These are phyloP conservation scores for Parasarocladium wereldwijsianum DNA, from an alignment of 2,329 filamentous ascomycete genomes.

Conservation along the genomic window DNA sequence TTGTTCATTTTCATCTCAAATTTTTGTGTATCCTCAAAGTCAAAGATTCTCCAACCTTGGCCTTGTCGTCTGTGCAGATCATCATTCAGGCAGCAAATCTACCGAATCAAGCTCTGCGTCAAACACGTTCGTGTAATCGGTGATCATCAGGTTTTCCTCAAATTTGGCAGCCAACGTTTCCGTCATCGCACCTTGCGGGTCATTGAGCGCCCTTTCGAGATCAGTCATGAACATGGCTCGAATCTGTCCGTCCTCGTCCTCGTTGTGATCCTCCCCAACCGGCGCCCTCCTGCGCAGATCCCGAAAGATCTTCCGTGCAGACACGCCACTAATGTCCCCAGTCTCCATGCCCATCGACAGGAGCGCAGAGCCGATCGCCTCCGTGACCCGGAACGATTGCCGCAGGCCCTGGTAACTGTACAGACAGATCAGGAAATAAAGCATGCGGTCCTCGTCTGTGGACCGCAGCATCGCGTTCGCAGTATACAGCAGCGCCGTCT, in stretches of 20 bases:
- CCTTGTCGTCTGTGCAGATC: too few relatives aligned
- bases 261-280: background rate
- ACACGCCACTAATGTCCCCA: constrained; percentile 14
- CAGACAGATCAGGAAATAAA: constrained; percentile 22
- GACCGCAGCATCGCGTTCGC: constrained; percentile 20
- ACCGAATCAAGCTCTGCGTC: too few relatives aligned
- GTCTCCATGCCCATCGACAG: constrained; percentile 20
- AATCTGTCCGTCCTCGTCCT: constrained; percentile 8
- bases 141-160: constrained; percentile 14
- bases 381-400: constrained; percentile 19
- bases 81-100: too few relatives aligned
- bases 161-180: constrained; percentile 17
- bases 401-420: constrained; percentile 22
- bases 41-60: too few relatives aligned
- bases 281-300: constrained; percentile 11
- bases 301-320: constrained; percentile 14
- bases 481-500: constrained; percentile 23
- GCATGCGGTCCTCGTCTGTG: constrained; percentile 12
- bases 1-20: too few relatives aligned
- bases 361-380: constrained; percentile 17
- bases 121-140: constrained; percentile 11
- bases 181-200: constrained; percentile 15
- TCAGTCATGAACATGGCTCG: constrained; percentile 20
- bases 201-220: constrained; percentile 14
- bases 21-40: too few relatives aligned